These are phyloP conservation scores for Hypholoma sublateritium DNA, from an alignment of 768 basidiomycete genomes.

Conservation along the genomic window DNA sequence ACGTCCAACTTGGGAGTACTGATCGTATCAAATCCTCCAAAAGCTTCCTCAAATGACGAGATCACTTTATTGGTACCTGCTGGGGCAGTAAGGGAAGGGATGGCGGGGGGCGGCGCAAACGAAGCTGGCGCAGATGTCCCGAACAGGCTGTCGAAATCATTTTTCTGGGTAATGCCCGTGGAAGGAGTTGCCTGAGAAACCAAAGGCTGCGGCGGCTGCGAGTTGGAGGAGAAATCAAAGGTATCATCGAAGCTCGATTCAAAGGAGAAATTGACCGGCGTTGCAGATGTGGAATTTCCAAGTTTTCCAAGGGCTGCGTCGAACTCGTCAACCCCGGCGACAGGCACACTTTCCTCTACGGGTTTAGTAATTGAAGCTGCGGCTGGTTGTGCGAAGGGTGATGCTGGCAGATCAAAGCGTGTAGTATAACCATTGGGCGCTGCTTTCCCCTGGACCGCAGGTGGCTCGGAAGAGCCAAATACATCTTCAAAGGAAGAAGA, in stretches of 20 bases:
- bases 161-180: not conserved
- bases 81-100: not conserved
- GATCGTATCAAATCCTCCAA: slow-evolving; percentile 45
- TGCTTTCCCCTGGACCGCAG: not conserved
- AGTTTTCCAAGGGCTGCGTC: slow-evolving; percentile 73
- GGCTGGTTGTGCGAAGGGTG: slow-evolving; percentile 16
- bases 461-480: slow-evolving; percentile 18
- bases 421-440: slow-evolving; percentile 1
- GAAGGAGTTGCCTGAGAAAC: not conserved
- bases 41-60: slow-evolving; percentile 53
- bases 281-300: slow-evolving; percentile 33
- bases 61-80: slow-evolving; percentile 7
- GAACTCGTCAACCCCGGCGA: slow-evolving; percentile 63
- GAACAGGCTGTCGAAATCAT: slow-evolving; percentile 19
- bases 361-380: slow-evolving; percentile 14
- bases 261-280: slow-evolving; percentile 54
- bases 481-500: slow-evolving; percentile 24
- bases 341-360: slow-evolving; percentile 13
- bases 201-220: slow-evolving; percentile 14
- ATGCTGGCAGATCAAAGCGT: slow-evolving; percentile 7
- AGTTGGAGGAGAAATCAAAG: slow-evolving; percentile 61
- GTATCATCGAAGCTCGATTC: slow-evolving; percentile 55
- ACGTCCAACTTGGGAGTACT: slow-evolving; percentile 17
- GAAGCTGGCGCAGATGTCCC: slow-evolving; percentile 9
- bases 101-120: slow-evolving; percentile 6